Percentiles rank a stretch among this genome's conserved stretches.
Conservation (phyloP, 208 protist species). For the Tritrichomonas foetus region DNA sequence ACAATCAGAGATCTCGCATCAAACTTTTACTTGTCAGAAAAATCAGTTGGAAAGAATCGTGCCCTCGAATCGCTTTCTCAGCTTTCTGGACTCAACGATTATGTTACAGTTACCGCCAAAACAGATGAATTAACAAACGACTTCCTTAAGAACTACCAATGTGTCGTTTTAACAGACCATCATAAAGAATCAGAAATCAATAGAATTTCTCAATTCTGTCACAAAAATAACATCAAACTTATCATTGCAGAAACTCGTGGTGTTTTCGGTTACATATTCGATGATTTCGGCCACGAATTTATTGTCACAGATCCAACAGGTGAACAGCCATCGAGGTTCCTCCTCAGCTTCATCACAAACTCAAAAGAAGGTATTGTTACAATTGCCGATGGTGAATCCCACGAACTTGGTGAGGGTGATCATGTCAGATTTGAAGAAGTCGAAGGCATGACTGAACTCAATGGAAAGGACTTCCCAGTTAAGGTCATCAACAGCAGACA, state of each 20-base stretch:
- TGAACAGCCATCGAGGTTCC: slow-evolving; percentile 46
- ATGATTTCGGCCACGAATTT: slow-evolving; percentile 57
- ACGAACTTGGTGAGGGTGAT: slow-evolving; percentile 68
- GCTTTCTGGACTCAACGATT: slow-evolving; percentile 74
- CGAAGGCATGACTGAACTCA: slow-evolving; percentile 69
- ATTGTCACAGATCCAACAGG: slow-evolving; percentile 51
- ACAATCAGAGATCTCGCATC: slow-evolving; percentile 66
- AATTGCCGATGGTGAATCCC: slow-evolving; percentile 59
- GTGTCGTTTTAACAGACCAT: neutral
- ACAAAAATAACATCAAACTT: slow-evolving; percentile 48
- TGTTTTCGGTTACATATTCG: slow-evolving; percentile 55
- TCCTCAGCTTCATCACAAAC: slow-evolving; percentile 49
- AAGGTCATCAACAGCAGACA: slow-evolving; percentile 44
- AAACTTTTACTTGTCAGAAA: slow-evolving; percentile 73
- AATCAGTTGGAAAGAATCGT: slow-evolving; percentile 68
- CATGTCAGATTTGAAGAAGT: slow-evolving; percentile 71
- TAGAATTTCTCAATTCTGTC: slow-evolving; percentile 51
- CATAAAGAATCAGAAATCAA: neutral
- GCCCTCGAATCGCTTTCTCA: slow-evolving; percentile 54
- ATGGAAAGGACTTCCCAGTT: slow-evolving; percentile 51
- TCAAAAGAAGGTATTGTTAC: slow-evolving; percentile 62
- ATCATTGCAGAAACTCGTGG: slow-evolving; percentile 51
- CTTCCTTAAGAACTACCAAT: neutral
- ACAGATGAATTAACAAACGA: neutral
- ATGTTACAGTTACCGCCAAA: slow-evolving; percentile 58